phyloP scores from a whole-genome alignment of 306 rosid species.

The Crotalaria pallida region DNA sequence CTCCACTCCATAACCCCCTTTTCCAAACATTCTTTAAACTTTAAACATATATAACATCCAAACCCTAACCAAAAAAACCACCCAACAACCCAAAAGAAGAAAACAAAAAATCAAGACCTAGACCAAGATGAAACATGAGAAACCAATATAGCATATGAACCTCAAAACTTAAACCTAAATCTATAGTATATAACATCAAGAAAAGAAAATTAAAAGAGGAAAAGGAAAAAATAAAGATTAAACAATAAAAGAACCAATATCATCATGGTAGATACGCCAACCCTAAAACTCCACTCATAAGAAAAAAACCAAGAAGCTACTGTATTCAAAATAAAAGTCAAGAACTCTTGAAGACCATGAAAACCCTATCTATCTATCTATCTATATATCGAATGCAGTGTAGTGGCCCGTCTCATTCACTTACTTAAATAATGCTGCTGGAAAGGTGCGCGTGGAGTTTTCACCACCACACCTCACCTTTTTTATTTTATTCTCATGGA shows the following conservation, averaged over 20 bases:
- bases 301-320: not conserved
- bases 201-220: no score
- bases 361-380: not conserved
- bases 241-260: no score
- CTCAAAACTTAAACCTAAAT: not conserved
- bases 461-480: not conserved
- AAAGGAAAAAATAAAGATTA: no score
- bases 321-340: not conserved
- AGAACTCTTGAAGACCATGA: not conserved
- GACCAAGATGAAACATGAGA: not conserved
- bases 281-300: not conserved
- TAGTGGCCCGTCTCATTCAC: not conserved
- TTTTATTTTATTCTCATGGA: not conserved
- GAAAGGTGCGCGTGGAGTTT: not conserved
- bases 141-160: not conserved
- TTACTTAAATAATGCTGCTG: not conserved
- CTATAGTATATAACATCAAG: not conserved
- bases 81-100: not conserved
- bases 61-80: not conserved
- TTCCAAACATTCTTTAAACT: no score
- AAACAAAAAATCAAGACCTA: not conserved
- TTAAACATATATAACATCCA: not conserved
- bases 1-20: conserved; percentile 47
- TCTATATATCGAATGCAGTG: not conserved
- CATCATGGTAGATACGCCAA: no score